Percentiles rank a stretch among this genome's conserved stretches.
Evolutionary conservation across 2,329 filamentous ascomycete species (phyloP).

Genomic region (Colletotrichum chrysophilum): DNA sequence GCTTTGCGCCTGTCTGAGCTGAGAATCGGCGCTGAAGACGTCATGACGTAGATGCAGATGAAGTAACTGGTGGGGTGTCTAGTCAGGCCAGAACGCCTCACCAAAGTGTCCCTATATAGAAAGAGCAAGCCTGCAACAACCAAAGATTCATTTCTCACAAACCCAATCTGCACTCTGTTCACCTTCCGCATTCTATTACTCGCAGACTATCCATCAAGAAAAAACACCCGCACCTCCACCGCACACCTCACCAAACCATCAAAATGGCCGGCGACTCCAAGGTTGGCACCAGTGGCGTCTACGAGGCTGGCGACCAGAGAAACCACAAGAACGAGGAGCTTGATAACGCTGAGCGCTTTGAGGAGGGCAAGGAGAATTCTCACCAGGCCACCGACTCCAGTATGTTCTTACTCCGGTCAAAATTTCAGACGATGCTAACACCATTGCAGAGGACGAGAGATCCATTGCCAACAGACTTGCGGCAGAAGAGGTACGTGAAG

Average conservation of each 20-base stretch:
- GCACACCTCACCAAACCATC: not conserved
- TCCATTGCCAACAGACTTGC: conserved; percentile 75
- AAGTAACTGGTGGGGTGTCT: conserved; percentile 3
- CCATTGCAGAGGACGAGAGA: conserved; percentile 67
- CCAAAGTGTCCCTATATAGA: not conserved
- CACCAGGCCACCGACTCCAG: conserved; percentile 76
- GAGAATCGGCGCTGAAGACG: conserved; percentile 15
- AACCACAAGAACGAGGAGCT: conserved; percentile 57
- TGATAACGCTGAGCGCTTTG: conserved; percentile 62
- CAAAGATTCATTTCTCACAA: too few species aligned
- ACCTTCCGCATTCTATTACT: not conserved
- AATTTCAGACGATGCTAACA: conserved; percentile 7
- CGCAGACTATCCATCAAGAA: not conserved
- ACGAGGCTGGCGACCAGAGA: conserved; percentile 80
- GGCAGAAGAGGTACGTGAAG: conserved; percentile 59
- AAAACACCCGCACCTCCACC: too few species aligned
- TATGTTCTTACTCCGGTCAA: conserved; percentile 42
- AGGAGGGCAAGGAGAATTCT: conserved; percentile 74
- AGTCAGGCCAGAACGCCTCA: not conserved
- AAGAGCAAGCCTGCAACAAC: not conserved
- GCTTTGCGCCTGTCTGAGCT: conserved; percentile 9
- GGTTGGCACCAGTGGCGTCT: conserved; percentile 70
- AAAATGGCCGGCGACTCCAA: conserved; percentile 56
- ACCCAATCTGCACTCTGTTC: not conserved
- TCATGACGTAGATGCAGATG: conserved; percentile 12